Base-by-base conservation (phyloP, 345 rosid species). In the Aurinia saxatilis region DNA sequence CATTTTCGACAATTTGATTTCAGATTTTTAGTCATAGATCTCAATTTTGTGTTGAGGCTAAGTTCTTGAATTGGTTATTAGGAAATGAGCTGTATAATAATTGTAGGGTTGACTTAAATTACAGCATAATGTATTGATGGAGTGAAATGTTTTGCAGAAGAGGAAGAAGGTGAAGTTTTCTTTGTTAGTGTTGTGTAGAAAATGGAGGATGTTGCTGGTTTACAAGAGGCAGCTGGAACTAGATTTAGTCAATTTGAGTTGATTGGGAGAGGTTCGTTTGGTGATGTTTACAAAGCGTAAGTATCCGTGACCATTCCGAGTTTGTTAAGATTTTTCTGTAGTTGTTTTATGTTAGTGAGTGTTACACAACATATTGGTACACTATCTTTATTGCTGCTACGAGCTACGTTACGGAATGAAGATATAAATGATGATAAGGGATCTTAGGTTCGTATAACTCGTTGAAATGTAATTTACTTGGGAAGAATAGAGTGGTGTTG, bases 211-310 rank as follows among this genome's bases (percentile, higher is more conserved):
- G 79, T 82, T 63, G 82, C 78, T 16, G 97, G 90, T 42, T 76
- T 92, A 61, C 73, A 71, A 35, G 96, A 89, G 77, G 96, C 96
- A 2, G 81, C 95, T 0, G 91, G 90, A 61, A 50, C 78, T 54
- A 82, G 96, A 75, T 93, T 93, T 77, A 84, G 79, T 71, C 84
- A 88, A 34, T 71, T 79, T 57, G 95, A 93, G 82, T 80, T 90
- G 72, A 93, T 93, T 4, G 99, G 99, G 8, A 81, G 91, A 82
- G 99, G 99, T 56, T 93, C 99, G 1, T 93, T 93, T 36, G 99
- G 99, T 1, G 99, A 93, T 44, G 99, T 93, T 57, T 93, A 90
- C 77, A 93, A 90, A 84, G 99, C 95, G 99, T 93, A 78, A 78
- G 89, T 84, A 7, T 62, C 53, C 49, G 5, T n/a, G n/a, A n/a